These are phyloP conservation scores for Globisporangium perplexum DNA, from an alignment of 352 stramenopile genomes.

Conservation along the genomic window DNA sequence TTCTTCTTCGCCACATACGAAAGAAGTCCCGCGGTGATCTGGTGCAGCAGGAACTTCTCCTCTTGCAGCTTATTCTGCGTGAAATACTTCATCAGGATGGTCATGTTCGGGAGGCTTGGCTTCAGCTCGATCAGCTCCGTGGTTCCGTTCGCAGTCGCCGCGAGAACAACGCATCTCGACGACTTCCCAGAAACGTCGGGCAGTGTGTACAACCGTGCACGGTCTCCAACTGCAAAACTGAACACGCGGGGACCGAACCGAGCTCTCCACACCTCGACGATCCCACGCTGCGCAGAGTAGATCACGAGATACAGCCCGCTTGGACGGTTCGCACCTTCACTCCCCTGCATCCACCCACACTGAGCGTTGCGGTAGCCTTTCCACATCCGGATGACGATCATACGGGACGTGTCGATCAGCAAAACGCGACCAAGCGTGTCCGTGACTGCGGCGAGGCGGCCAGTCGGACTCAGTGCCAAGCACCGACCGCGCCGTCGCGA, in stretches of 20 bases:
- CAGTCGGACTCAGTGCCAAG: slow-evolving; percentile 63
- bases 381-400: slow-evolving; percentile 84
- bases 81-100: slow-evolving; percentile 80
- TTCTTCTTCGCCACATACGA: slow-evolving; percentile 68
- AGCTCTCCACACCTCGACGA: slow-evolving; percentile 80
- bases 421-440: slow-evolving; percentile 74
- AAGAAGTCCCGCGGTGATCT: slow-evolving; percentile 67
- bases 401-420: slow-evolving; percentile 70
- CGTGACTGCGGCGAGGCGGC: slow-evolving; percentile 58
- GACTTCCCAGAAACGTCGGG: slow-evolving; percentile 26
- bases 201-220: slow-evolving; percentile 60
- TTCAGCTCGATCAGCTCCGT: slow-evolving; percentile 64
- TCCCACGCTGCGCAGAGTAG: slow-evolving; percentile 77
- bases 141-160: slow-evolving; percentile 19
- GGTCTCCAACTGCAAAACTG: slow-evolving; percentile 62
- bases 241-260: slow-evolving; percentile 71
- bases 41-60: slow-evolving; percentile 81
- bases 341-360: slow-evolving; percentile 74
- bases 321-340: slow-evolving; percentile 35
- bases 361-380: slow-evolving; percentile 85
- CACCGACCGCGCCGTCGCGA: slow-evolving; percentile 47
- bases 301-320: slow-evolving; percentile 77
- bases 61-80: slow-evolving; percentile 83
- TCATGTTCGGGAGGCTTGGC: slow-evolving; percentile 38
- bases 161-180: slow-evolving; percentile 54